These are phyloP conservation scores for Hymenoscyphus scutula DNA, from an alignment of 2,329 filamentous ascomycete genomes.

Conservation along the genomic window DNA sequence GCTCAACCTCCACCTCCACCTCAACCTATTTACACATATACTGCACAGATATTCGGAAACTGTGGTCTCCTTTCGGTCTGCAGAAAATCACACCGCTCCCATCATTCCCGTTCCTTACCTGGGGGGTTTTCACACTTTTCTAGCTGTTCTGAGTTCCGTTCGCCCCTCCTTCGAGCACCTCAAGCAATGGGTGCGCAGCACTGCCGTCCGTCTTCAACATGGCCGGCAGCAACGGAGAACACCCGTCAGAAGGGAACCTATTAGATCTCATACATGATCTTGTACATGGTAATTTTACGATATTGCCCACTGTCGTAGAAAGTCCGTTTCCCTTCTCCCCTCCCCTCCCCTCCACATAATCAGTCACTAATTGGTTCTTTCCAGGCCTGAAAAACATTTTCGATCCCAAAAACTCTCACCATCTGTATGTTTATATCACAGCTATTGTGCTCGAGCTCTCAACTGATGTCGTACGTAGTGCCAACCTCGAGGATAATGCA, in stretches of 20 bases:
- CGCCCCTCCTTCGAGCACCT: too few species aligned
- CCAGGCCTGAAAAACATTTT: conserved; percentile 35
- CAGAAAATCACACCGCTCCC: neutral
- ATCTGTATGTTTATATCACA: conserved; percentile 26
- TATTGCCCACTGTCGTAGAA: neutral
- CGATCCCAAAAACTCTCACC: conserved; percentile 28
- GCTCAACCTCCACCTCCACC: neutral
- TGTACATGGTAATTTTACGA: neutral
- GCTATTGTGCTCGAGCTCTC: neutral
- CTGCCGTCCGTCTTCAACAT: conserved; percentile 1
- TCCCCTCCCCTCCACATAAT: neutral
- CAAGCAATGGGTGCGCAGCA: conserved; percentile 2
- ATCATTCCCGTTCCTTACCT: neutral
- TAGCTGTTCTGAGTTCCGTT: neutral
- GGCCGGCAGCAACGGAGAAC: neutral
- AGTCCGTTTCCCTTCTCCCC: neutral
- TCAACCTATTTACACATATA: neutral
- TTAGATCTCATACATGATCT: neutral
- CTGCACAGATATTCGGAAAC: neutral
- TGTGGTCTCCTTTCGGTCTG: neutral
- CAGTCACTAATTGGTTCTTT: neutral
- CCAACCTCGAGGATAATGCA: conserved; percentile 66
- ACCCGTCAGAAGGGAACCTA: neutral
- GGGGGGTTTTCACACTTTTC: neutral
- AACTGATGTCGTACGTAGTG: conserved; percentile 15